Conservation (phyloP, 331 rosid species). For the Pyracantha coccinea region DNA sequence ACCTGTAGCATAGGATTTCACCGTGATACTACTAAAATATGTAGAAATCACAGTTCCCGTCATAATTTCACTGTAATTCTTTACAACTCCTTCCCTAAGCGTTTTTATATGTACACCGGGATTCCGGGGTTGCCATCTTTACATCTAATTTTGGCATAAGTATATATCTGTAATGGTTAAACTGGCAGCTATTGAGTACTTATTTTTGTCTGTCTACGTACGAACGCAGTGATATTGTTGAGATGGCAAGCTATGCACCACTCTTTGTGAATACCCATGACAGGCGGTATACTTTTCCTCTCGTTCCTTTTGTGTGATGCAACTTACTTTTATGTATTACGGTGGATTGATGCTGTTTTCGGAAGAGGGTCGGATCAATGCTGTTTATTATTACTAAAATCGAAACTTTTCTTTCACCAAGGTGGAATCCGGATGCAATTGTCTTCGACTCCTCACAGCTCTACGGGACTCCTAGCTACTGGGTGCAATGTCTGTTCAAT, state of each 20-base stretch:
- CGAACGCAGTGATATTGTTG: slow-evolving; percentile 53
- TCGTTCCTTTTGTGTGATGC: not conserved
- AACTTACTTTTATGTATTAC: not conserved
- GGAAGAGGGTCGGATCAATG: not conserved
- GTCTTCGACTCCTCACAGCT: slow-evolving; percentile 46
- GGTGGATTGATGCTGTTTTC: not conserved
- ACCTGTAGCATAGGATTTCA: not conserved
- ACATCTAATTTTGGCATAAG: not conserved
- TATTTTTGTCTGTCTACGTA: not conserved
- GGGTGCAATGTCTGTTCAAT: slow-evolving; percentile 62
- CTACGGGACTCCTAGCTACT: slow-evolving; percentile 94
- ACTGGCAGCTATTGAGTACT: not conserved
- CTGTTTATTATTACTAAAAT: slow-evolving; percentile 7
- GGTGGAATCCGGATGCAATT: slow-evolving; percentile 83
- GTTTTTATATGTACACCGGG: too few species aligned
- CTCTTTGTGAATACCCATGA: slow-evolving; percentile 58
- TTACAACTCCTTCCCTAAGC: too few species aligned
- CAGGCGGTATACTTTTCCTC: slow-evolving; percentile 31
- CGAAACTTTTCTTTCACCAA: slow-evolving; percentile 14
- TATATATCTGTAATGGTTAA: not conserved
- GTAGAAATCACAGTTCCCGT: too few species aligned
- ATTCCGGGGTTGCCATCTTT: not conserved
- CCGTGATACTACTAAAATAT: too few species aligned
- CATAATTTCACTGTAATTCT: too few species aligned
- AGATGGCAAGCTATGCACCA: slow-evolving; percentile 83